Evolutionary conservation across 163 green algal species (phyloP), one percentile per base, ranked within the genome.

Genomic region (Scenedesmus sp.): DNA sequence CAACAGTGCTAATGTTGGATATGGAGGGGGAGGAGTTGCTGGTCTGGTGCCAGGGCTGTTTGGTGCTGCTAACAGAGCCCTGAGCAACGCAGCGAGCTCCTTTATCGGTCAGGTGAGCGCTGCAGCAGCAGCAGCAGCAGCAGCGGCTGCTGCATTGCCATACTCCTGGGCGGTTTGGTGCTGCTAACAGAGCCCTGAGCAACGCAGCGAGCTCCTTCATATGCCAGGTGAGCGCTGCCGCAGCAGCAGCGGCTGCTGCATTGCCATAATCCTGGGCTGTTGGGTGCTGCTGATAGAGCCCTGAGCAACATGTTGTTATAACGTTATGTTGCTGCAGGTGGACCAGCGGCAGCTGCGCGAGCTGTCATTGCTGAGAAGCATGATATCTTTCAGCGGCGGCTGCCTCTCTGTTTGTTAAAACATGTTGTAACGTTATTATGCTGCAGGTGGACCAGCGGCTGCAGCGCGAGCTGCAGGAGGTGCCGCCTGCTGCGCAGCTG

Each of bases 191-290:
- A 26, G 74, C 56, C 3, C 16, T 91, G 15, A 70, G 59, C 13
- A 81, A 60, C 13, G 76, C 76, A 6, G 26, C 87, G 3, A 91
- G 87, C 57, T 86, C 87, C 4, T 91, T 91, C 15, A 86, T 91
- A 6, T 76, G 76, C 1, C 87, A 91, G 87, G 87, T 91, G 23
- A 34, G 87, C 76, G 15, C 0, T 56, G 34, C 26, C 26, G 26
- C 26, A 26, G 26, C 26, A 26, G 26, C 26, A 26, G 26, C 26
- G 26, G 26, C 26, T 26, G 26, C 26, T 26, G 26, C 26, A 26
- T 26, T 26, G 26, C 26, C 26, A 26, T 26, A 26, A 26, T 26
- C 70, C 87, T 13, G 87, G 76, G 1, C 62, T 84, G 56, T 77
- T 91, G 54, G 87, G 87, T 2, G 87, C 87, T 34, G 87, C 87